These are phyloP conservation scores for Discostella stelligera DNA, from an alignment of 352 stramenopile species.

Conservation along the genomic window DNA sequence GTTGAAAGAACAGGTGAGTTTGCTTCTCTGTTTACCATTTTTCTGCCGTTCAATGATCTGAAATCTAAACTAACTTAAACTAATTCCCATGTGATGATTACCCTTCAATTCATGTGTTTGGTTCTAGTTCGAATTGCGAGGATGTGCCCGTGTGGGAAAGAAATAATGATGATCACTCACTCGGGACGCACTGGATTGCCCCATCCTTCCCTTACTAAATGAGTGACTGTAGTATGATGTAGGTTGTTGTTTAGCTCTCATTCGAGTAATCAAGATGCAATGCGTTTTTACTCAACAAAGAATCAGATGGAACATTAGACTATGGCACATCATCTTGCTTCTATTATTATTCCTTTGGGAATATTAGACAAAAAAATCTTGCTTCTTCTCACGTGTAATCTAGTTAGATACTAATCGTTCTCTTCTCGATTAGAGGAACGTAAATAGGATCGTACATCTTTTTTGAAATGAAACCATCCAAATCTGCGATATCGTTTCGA, in stretches of 20 bases:
- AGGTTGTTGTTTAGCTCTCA: neutral
- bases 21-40: neutral
- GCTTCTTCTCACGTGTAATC: neutral
- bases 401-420: slow-evolving; percentile 52
- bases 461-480: slow-evolving; percentile 88
- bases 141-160: slow-evolving; percentile 28
- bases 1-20: slow-evolving; percentile 35
- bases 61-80: too few species aligned
- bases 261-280: neutral
- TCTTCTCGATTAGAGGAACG: slow-evolving; percentile 88
- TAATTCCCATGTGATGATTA: neutral
- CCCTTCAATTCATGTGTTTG: neutral
- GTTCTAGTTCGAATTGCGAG: slow-evolving; percentile 34
- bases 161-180: too few species aligned
- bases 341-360: too few species aligned
- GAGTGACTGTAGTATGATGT: neutral
- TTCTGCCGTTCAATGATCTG: neutral
- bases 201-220: neutral
- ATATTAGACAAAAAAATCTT: neutral
- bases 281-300: neutral
- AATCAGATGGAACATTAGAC: neutral
- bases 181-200: too few species aligned
- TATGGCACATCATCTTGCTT: too few species aligned
- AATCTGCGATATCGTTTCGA: slow-evolving; percentile 77
- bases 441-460: slow-evolving; percentile 96